These are phyloP conservation scores for Eucalyptus rudis DNA, from an alignment of 345 rosid genomes.

Conservation along the genomic window DNA sequence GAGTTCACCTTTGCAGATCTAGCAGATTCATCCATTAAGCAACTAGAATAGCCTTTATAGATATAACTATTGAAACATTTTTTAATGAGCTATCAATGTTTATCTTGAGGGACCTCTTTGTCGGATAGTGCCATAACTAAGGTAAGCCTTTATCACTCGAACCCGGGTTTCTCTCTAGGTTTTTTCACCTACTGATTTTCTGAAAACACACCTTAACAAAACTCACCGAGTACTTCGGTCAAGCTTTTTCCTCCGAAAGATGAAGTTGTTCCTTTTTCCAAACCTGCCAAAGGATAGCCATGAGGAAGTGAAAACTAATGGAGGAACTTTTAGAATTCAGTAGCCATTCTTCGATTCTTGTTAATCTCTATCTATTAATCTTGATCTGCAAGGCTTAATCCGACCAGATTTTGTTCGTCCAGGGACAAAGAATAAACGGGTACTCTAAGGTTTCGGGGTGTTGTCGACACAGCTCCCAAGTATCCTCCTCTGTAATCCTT, in stretches of 20 bases:
- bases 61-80: fast-evolving
- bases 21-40: fast-evolving
- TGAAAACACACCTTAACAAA: fast-evolving
- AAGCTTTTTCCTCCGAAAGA: neutral
- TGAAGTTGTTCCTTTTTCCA: neutral
- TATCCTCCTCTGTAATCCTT: no score
- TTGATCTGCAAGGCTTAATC: neutral
- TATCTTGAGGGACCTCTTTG: fast-evolving
- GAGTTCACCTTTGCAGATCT: fast-evolving
- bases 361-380: neutral
- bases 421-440: no score
- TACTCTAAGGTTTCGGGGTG: no score
- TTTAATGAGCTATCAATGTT: fast-evolving
- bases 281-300: neutral
- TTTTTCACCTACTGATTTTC: fast-evolving
- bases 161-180: neutral
- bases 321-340: neutral
- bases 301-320: neutral
- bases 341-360: neutral
- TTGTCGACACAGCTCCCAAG: no score
- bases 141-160: neutral
- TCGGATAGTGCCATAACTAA: fast-evolving
- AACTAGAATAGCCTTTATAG: fast-evolving
- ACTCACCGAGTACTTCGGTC: neutral
- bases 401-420: no score